phyloP scores from a whole-genome alignment of 345 rosid species.

The Rhizophora apiculata region DNA sequence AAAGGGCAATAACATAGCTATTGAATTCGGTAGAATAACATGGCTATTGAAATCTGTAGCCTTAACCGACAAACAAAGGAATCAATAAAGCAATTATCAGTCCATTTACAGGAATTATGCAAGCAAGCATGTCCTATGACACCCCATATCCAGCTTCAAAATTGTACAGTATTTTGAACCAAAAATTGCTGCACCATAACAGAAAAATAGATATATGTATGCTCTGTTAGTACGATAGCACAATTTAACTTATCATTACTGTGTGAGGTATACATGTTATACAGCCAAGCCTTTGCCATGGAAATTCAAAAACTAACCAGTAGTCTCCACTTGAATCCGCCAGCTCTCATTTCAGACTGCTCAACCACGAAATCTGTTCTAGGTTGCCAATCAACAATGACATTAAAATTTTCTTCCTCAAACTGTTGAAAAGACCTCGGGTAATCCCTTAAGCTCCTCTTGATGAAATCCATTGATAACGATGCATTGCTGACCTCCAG shows the following conservation, averaged over 20 bases:
- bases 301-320: constrained; percentile 19
- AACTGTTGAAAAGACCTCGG: constrained; percentile 11
- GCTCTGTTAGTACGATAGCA: background rate
- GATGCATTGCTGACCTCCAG: constrained; percentile 9
- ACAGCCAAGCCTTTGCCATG: background rate
- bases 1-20: background rate
- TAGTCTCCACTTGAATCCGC: constrained; percentile 31
- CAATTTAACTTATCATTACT: background rate
- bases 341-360: constrained; percentile 26
- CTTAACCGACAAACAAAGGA: background rate
- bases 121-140: constrained; percentile 22
- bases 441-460: constrained; percentile 19
- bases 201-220: background rate
- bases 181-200: background rate
- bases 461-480: constrained; percentile 12
- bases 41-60: background rate
- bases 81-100: background rate
- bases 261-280: background rate
- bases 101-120: constrained; percentile 26
- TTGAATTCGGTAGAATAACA: background rate
- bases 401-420: constrained; percentile 4
- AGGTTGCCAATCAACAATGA: constrained; percentile 22
- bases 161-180: constrained; percentile 14
- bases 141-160: constrained; percentile 32
- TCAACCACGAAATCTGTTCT: constrained; percentile 13